These are phyloP conservation scores for Arthrobotrys conoides DNA, from an alignment of 2,329 filamentous ascomycete species.

Conservation along the genomic window DNA sequence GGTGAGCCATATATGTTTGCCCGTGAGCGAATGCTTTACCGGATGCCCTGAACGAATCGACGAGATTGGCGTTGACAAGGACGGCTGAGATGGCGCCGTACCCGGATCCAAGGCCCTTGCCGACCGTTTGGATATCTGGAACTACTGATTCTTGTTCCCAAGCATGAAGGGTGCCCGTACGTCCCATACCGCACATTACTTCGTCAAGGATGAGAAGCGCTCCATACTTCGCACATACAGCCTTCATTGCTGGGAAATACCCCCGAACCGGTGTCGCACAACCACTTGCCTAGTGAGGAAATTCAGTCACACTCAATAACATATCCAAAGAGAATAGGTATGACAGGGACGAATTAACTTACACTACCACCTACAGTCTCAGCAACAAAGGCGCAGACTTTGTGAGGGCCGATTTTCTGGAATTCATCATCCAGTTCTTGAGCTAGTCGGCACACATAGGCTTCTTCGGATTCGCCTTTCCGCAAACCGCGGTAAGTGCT, in stretches of 20 bases:
- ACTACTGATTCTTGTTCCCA: constrained; percentile 74
- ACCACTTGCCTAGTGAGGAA: constrained; percentile 73
- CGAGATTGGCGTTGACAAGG: constrained; percentile 71
- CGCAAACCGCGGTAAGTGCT: constrained; percentile 75
- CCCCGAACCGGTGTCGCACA: constrained; percentile 77
- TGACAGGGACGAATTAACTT: constrained; percentile 69
- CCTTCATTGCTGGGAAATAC: constrained; percentile 78
- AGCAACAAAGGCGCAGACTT: constrained; percentile 69
- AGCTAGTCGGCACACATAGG: constrained; percentile 75
- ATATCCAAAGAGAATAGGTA: constrained; percentile 69
- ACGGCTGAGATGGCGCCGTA: constrained; percentile 75
- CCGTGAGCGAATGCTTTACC: constrained; percentile 68
- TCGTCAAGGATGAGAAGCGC: constrained; percentile 84
- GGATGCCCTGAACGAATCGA: constrained; percentile 68
- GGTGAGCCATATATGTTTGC: constrained; percentile 76
- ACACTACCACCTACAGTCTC: constrained; percentile 10
- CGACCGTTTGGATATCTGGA: constrained; percentile 77
- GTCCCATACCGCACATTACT: constrained; percentile 78
- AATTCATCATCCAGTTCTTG: constrained; percentile 79
- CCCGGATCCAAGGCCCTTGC: constrained; percentile 77
- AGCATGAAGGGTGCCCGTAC: constrained; percentile 74
- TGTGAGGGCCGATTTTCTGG: constrained; percentile 79
- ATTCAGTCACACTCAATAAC: no score
- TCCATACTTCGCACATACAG: constrained; percentile 78
- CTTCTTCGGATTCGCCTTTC: constrained; percentile 71